Percentiles rank a stretch among this genome's conserved stretches.
These are phyloP conservation scores for Dysphania ambrosioides DNA, from an alignment of 148 eudicot genomes.

Conservation along the genomic window DNA sequence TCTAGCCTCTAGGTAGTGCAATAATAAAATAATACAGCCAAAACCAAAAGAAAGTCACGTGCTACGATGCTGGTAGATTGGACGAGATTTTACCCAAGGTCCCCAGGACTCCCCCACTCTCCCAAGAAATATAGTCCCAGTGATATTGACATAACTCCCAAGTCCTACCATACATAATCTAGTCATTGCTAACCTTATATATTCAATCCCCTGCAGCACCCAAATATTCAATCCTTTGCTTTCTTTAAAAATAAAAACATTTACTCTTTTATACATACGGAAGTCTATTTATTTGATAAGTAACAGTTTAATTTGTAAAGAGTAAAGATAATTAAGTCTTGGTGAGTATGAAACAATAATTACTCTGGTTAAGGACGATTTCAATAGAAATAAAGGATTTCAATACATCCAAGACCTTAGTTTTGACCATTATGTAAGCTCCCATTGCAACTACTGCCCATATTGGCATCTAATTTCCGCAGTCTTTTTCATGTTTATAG, in stretches of 20 bases:
- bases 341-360: no score
- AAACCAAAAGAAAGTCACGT: conserved; percentile 39
- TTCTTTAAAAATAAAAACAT: no score
- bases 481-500: not conserved
- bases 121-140: not conserved
- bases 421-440: not conserved
- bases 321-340: no score
- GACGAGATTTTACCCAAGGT: conserved; percentile 18
- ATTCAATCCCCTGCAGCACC: conserved; percentile 16
- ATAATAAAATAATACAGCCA: no score
- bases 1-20: no score
- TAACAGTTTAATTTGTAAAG: no score
- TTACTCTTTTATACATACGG: no score
- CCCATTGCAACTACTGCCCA: no score
- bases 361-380: no score
- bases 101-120: not conserved
- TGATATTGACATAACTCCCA: conserved; percentile 16
- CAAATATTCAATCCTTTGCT: conserved; percentile 16
- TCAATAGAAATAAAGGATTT: no score
- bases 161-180: conserved; percentile 28
- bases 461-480: not conserved
- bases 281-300: no score
- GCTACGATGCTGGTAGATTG: conserved; percentile 25
- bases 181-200: conserved; percentile 38
- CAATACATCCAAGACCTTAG: not conserved